phyloP scores from a whole-genome alignment of 2,329 filamentous ascomycete genomes.

The Fusarium tupiense region DNA sequence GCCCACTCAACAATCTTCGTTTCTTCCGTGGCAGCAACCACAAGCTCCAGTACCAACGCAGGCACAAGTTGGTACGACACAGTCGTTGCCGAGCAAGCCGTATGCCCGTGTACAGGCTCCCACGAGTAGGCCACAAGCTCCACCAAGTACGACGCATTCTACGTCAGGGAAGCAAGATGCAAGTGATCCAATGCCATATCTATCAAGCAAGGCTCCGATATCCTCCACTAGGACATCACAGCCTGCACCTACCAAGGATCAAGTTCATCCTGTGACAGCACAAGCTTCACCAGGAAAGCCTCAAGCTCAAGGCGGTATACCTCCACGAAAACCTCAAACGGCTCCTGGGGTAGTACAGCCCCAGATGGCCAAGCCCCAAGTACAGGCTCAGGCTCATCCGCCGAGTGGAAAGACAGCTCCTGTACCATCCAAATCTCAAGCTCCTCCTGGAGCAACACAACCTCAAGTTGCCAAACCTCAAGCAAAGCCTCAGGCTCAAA shows the following conservation, averaged over 20 bases:
- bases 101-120: not conserved
- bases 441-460: not conserved
- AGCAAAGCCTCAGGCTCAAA: not conserved
- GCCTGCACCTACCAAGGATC: not conserved
- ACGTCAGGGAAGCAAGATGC: not conserved
- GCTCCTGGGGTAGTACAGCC: not conserved
- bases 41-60: not conserved
- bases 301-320: not conserved
- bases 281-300: not conserved
- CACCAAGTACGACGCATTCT: not conserved
- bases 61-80: not conserved
- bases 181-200: not conserved
- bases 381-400: not conserved
- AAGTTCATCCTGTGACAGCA: not conserved
- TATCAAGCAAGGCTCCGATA: not conserved
- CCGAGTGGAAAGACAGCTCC: not conserved
- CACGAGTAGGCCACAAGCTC: not conserved
- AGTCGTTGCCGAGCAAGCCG: not conserved
- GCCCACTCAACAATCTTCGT: not conserved
- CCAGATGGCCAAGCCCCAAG: not conserved
- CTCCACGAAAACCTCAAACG: not conserved
- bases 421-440: not conserved
- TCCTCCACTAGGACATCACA: not conserved
- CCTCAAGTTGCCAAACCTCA: not conserved
- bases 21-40: not conserved